A percentile compares a stretch with the other conserved stretches of the same genome.
phyloP scores from a whole-genome alignment of 768 basidiomycete species.

The Mycena haematopus region DNA sequence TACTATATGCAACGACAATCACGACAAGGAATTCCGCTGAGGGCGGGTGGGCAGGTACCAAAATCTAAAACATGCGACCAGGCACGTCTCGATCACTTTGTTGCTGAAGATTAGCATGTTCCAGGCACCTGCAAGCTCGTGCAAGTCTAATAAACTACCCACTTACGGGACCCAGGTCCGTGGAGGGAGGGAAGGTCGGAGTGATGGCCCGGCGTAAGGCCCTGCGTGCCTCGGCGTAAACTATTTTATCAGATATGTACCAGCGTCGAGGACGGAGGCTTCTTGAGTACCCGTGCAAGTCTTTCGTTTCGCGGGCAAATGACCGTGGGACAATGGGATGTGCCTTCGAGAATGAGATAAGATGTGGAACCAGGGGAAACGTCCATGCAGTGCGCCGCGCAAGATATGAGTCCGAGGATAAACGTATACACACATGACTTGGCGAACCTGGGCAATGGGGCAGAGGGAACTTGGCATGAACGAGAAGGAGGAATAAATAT shows the following conservation, averaged over 20 bases:
- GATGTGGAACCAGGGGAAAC: slow-evolving; percentile 3
- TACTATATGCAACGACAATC: slow-evolving; percentile 17
- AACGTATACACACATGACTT: slow-evolving; percentile 6
- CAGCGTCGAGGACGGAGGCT: slow-evolving; percentile 23
- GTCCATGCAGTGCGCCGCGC: slow-evolving; percentile 3
- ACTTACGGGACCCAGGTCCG: slow-evolving; percentile 1
- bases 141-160: slow-evolving; percentile 19
- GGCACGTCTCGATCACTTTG: slow-evolving; percentile 12
- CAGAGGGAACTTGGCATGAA: neutral
- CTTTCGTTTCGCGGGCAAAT: slow-evolving; percentile 18
- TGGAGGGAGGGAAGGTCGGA: slow-evolving; percentile 18
- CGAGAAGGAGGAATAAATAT: neutral
- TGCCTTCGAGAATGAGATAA: slow-evolving; percentile 23
- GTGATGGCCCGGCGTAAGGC: slow-evolving; percentile 12
- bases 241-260: neutral
- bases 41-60: neutral
- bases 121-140: slow-evolving; percentile 17
- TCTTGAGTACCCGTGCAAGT: slow-evolving; percentile 2
- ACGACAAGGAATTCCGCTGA: slow-evolving; percentile 5
- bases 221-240: slow-evolving; percentile 7
- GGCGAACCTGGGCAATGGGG: neutral
- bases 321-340: slow-evolving; percentile 10
- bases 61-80: slow-evolving; percentile 10
- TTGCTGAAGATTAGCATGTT: slow-evolving; percentile 7
- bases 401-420: slow-evolving; percentile 12